A percentile compares a stretch with the other conserved stretches of the same genome.
Conservation (phyloP, 2,329 filamentous ascomycete genomes). For the Achaetomium macrosporum region DNA sequence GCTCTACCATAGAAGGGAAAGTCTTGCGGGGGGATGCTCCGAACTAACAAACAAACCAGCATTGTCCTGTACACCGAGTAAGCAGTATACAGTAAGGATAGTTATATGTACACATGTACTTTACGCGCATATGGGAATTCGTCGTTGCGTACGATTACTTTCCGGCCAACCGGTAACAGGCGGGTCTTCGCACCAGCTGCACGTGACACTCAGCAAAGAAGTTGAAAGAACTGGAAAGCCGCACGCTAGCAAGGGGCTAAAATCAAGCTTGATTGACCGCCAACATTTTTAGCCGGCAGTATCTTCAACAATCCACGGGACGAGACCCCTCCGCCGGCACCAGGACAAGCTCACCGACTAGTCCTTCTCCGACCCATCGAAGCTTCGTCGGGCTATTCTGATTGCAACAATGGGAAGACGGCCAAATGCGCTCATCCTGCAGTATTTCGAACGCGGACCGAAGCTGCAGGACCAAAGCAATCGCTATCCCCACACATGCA, state of each 20-base stretch:
- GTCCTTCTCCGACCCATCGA: slow-evolving; percentile 14
- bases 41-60: no score
- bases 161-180: no score
- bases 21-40: no score
- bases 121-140: no score
- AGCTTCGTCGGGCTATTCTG: slow-evolving; percentile 13
- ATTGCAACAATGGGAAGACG: slow-evolving; percentile 56
- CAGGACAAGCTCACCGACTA: slow-evolving; percentile 12
- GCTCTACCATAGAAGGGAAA: no score
- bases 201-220: no score
- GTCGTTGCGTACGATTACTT: no score
- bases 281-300: slow-evolving; percentile 25
- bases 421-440: slow-evolving; percentile 76
- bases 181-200: neutral
- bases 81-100: no score
- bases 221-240: no score
- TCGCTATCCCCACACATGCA: slow-evolving; percentile 87
- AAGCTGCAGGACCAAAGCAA: slow-evolving; percentile 89
- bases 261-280: slow-evolving; percentile 17
- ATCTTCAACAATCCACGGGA: slow-evolving; percentile 17
- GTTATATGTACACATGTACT: no score
- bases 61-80: no score
- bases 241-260: neutral
- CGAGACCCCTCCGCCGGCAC: slow-evolving; percentile 20
- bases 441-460: slow-evolving; percentile 80